These are phyloP conservation scores for Epichloe sibirici DNA, from an alignment of 2,329 filamentous ascomycete species.

Conservation along the genomic window DNA sequence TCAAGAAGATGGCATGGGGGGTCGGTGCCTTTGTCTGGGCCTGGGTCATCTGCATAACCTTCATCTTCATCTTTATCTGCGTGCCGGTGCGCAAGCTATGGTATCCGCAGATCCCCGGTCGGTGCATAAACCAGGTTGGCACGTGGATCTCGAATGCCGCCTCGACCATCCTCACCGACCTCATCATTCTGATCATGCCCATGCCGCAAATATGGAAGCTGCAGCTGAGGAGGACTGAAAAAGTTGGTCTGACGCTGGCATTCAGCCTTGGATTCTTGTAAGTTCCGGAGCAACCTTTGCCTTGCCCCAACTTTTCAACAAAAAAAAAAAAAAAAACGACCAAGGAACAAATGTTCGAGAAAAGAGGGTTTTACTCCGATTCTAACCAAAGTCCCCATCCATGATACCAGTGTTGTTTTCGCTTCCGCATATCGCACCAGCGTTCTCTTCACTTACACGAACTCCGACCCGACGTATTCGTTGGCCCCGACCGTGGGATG, in stretches of 20 bases:
- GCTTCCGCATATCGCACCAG: constrained; percentile 35
- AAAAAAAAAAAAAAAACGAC: no score
- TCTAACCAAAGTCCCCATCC: neutral
- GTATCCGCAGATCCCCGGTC: constrained; percentile 30
- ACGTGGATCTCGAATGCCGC: constrained; percentile 38
- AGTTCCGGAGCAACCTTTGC: constrained; percentile 7
- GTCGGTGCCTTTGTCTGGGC: constrained; percentile 30
- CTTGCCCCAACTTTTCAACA: neutral
- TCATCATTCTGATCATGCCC: constrained; percentile 32
- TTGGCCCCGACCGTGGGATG: constrained; percentile 33
- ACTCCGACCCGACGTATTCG: constrained; percentile 31
- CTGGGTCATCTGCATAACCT: constrained; percentile 36
- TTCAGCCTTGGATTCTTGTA: constrained; percentile 34
- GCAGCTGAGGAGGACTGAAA: constrained; percentile 27
- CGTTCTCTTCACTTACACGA: constrained; percentile 31
- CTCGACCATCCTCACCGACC: constrained; percentile 33
- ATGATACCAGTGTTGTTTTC: constrained; percentile 28
- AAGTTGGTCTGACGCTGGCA: constrained; percentile 30
- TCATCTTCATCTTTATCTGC: constrained; percentile 40
- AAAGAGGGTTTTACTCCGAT: neutral
- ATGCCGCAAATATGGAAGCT: constrained; percentile 33
- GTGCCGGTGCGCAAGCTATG: constrained; percentile 36
- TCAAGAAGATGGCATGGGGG: constrained; percentile 28
- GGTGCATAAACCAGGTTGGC: constrained; percentile 36
- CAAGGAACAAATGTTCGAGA: neutral